Percentiles rank a stretch among this genome's conserved stretches.
Conservation (phyloP, 106 monocot genomes). For the Narthecium ossifragum region DNA sequence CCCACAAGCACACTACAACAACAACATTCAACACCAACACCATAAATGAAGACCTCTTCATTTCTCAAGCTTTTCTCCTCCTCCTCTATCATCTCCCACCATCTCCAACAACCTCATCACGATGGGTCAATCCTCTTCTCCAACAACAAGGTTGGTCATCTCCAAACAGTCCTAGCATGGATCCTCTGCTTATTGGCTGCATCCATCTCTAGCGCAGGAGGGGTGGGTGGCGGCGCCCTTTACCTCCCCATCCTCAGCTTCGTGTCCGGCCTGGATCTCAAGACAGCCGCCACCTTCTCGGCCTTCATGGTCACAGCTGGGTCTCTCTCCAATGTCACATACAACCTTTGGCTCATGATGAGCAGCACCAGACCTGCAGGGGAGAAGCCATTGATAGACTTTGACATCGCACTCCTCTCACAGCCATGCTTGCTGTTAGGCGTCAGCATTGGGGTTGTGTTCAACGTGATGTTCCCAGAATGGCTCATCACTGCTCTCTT, state of each 20-base stretch:
- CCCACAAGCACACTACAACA: too few relatives aligned
- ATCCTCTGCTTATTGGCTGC: constrained; percentile 61
- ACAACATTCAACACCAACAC: too few relatives aligned
- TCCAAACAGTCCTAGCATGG: constrained; percentile 13
- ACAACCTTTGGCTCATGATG: constrained; percentile 29
- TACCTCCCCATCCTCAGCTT: constrained; percentile 75
- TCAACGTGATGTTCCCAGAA: constrained; percentile 70
- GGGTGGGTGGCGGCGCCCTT: constrained; percentile 71
- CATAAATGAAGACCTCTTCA: too few relatives aligned
- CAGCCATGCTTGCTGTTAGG: constrained; percentile 74
- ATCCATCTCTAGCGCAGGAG: constrained; percentile 67
- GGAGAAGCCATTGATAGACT: constrained; percentile 30
- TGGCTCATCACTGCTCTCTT: constrained; percentile 74
- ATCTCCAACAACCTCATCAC: neutral
- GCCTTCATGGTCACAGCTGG: constrained; percentile 85
- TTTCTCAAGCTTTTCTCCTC: too few relatives aligned
- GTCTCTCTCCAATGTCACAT: constrained; percentile 50
- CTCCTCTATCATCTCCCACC: neutral
- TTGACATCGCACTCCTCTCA: constrained; percentile 64
- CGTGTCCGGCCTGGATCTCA: constrained; percentile 47
- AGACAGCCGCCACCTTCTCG: constrained; percentile 49
- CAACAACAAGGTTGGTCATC: neutral
- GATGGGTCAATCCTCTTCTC: neutral
- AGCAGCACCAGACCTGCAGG: neutral
- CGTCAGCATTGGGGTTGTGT: constrained; percentile 62